These are phyloP conservation scores for Clavaria fumosa DNA, from an alignment of 768 basidiomycete genomes.

Conservation along the genomic window DNA sequence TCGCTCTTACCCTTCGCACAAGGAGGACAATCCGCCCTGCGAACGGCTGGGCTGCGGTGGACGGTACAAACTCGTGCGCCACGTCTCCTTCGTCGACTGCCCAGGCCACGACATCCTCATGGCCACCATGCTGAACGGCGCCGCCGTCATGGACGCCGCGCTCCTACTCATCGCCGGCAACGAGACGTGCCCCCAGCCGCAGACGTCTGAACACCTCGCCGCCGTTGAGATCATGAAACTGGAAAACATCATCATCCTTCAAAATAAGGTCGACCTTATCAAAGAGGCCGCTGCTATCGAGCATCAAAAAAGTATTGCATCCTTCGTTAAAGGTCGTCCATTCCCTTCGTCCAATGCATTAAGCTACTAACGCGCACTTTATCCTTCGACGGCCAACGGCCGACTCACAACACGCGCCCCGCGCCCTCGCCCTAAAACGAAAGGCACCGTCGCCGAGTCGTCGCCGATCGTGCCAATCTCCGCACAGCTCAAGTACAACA, in stretches of 20 bases:
- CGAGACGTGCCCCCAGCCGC: constrained; percentile 97
- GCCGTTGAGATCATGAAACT: constrained; percentile 99
- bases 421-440: constrained; percentile 3
- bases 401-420: neutral
- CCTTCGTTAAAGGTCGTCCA: constrained; percentile 77
- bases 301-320: constrained; percentile 88
- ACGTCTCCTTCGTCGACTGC: constrained; percentile 98
- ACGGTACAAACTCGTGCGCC: constrained; percentile 82
- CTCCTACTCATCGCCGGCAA: constrained; percentile 92
- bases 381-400: neutral
- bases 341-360: neutral
- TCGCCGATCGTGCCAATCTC: constrained; percentile 99
- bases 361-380: neutral
- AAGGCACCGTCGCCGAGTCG: constrained; percentile 91
- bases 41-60: constrained; percentile 86
- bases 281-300: constrained; percentile 89
- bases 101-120: constrained; percentile 99
- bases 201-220: constrained; percentile 96
- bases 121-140: constrained; percentile 99
- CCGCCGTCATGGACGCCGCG: constrained; percentile 99
- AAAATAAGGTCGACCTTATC: constrained; percentile 98
- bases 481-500: constrained; percentile 97
- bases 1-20: constrained; percentile 83
- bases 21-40: constrained; percentile 88
- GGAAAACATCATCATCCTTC: constrained; percentile 92